These are phyloP conservation scores for Brassica juncea DNA, from an alignment of 345 rosid genomes.

Conservation along the genomic window DNA sequence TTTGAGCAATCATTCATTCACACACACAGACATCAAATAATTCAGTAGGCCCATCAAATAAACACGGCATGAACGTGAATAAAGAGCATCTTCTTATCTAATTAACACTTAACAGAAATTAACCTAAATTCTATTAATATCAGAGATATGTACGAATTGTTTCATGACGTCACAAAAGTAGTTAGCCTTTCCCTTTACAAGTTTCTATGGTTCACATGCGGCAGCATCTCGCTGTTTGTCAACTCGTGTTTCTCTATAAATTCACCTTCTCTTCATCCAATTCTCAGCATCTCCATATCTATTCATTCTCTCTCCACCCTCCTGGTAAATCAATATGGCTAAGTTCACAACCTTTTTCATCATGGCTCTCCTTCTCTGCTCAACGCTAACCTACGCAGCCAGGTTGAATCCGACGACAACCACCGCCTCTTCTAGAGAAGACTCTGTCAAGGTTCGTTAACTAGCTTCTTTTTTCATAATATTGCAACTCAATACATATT, in stretches of 20 bases:
- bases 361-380: conserved; percentile 52
- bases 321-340: conserved; percentile 38
- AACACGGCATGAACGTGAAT: conserved; percentile 16
- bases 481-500: background rate
- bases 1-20: conserved; percentile 38
- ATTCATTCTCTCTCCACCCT: conserved; percentile 1
- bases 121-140: background rate
- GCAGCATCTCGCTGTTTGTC: conserved; percentile 27
- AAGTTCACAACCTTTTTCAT: conserved; percentile 44
- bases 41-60: conserved; percentile 29
- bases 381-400: conserved; percentile 48
- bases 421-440: conserved; percentile 30
- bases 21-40: conserved; percentile 32
- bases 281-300: conserved; percentile 12
- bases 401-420: conserved; percentile 47
- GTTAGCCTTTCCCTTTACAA: conserved; percentile 11
- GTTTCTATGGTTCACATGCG: conserved; percentile 38
- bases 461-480: background rate
- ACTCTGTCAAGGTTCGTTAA: conserved; percentile 42
- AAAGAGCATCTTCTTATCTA: conserved; percentile 16
- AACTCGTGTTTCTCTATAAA: conserved; percentile 39
- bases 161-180: conserved; percentile 12
- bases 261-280: conserved; percentile 36
- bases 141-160: conserved; percentile 15
- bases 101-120: background rate